phyloP scores from a whole-genome alignment of 805 yeast genomes.

The Isabelozyma rhagii region DNA sequence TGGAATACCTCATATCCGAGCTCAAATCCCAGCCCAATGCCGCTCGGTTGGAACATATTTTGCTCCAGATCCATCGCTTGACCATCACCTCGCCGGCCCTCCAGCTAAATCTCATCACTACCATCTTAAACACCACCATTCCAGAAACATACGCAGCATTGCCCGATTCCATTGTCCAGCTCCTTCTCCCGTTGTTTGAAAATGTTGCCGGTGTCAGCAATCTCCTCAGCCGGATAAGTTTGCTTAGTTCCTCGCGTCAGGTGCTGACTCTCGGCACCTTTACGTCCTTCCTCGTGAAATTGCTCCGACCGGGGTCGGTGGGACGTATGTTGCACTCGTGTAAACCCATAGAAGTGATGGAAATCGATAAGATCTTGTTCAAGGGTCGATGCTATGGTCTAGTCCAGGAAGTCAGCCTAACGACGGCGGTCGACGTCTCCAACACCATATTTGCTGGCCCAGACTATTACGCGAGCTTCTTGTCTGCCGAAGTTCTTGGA shows the following conservation, averaged over 20 bases:
- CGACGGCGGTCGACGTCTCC: conserved; percentile 5
- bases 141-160: conserved; percentile 25
- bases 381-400: conserved; percentile 27
- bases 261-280: not conserved
- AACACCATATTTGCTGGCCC: conserved; percentile 8
- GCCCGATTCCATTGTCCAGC: conserved; percentile 9
- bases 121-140: conserved; percentile 28
- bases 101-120: conserved; percentile 11
- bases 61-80: not conserved
- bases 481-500: conserved; percentile 14
- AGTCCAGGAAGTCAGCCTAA: conserved; percentile 17
- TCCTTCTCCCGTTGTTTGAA: conserved; percentile 13
- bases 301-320: conserved; percentile 12
- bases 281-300: conserved; percentile 1
- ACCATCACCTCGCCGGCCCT: not conserved
- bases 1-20: conserved; percentile 1
- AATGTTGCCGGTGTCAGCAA: conserved; percentile 31
- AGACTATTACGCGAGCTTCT: conserved; percentile 16
- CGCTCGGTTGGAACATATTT: not conserved
- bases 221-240: conserved; percentile 13
- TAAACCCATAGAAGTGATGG: conserved; percentile 16
- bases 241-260: not conserved
- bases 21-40: conserved; percentile 1
- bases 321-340: conserved; percentile 3
- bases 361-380: conserved; percentile 36